phyloP scores from a whole-genome alignment of 1,284 basidiomycete species.

The Leccinum colubrinum region DNA sequence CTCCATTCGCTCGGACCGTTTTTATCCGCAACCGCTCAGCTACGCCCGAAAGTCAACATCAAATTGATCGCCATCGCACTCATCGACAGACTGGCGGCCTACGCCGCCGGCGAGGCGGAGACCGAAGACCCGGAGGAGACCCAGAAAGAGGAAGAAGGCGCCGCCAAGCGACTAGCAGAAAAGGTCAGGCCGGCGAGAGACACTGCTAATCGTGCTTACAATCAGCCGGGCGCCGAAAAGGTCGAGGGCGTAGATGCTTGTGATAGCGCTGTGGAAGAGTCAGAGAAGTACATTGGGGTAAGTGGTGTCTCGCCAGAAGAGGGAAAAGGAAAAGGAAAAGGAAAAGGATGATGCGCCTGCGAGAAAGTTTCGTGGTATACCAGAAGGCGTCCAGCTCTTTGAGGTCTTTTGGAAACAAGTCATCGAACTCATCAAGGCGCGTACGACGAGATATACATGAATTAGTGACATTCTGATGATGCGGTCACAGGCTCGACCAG shows the following conservation, averaged over 20 bases:
- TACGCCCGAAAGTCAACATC: slow-evolving; percentile 96
- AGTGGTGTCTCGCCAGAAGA: no score
- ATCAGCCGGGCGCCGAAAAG: slow-evolving; percentile 7
- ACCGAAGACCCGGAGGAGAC: slow-evolving; percentile 92
- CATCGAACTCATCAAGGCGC: no score
- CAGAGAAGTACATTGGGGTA: no score
- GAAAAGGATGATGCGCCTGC: no score
- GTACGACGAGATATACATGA: no score
- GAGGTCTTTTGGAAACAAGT: no score
- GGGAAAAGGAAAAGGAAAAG: no score
- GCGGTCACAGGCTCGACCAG: no score
- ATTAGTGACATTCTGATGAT: no score
- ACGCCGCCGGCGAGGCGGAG: slow-evolving; percentile 92
- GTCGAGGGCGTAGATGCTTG: slow-evolving; percentile 27
- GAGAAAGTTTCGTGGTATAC: no score
- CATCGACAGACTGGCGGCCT: slow-evolving; percentile 92
- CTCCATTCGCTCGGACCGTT: slow-evolving; percentile 90
- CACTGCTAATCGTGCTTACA: slow-evolving; percentile 47
- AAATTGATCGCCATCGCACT: slow-evolving; percentile 95
- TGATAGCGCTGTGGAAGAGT: no score
- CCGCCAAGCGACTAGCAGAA: slow-evolving; percentile 80
- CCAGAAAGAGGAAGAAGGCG: slow-evolving; percentile 87
- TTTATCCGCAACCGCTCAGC: slow-evolving; percentile 88
- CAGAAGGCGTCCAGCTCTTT: no score
- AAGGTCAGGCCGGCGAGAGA: slow-evolving; percentile 67